These are phyloP conservation scores for Tuber magnatum DNA, from an alignment of 495 filamentous ascomycete species.

Conservation along the genomic window DNA sequence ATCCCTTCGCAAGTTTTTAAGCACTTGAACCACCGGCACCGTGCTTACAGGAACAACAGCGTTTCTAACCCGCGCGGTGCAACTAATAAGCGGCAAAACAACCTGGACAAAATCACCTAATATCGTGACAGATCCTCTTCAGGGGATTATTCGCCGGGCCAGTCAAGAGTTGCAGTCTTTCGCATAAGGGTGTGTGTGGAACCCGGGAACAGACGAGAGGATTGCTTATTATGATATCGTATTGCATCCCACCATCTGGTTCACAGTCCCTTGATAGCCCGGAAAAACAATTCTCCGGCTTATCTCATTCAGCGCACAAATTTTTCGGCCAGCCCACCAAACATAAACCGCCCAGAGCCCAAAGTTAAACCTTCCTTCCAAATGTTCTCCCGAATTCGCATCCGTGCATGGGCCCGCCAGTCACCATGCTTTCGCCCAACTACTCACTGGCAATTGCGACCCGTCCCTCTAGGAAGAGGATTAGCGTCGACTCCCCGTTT, in stretches of 20 bases:
- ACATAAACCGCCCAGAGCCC: neutral
- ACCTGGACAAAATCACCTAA: neutral
- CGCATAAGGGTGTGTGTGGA: neutral
- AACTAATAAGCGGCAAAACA: neutral
- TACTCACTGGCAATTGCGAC: neutral
- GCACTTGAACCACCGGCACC: neutral
- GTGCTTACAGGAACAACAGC: no score
- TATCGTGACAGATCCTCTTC: neutral
- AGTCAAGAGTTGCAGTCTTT: neutral
- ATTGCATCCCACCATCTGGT: neutral
- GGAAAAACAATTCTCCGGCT: constrained; percentile 30
- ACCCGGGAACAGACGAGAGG: neutral
- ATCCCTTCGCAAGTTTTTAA: neutral
- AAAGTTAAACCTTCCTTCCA: neutral
- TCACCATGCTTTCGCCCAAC: neutral
- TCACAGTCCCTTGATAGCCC: neutral
- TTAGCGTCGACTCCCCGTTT: neutral
- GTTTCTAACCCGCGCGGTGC: neutral
- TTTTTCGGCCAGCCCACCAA: neutral
- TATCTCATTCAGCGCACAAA: constrained; percentile 4
- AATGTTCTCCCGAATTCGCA: constrained; percentile 23
- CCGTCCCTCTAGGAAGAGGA: constrained; percentile 1
- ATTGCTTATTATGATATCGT: no score
- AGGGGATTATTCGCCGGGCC: neutral
- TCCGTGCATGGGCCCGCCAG: constrained; percentile 9